phyloP scores from a whole-genome alignment of 2,329 filamentous ascomycete genomes.

The Sarocladiaceae sp. region DNA sequence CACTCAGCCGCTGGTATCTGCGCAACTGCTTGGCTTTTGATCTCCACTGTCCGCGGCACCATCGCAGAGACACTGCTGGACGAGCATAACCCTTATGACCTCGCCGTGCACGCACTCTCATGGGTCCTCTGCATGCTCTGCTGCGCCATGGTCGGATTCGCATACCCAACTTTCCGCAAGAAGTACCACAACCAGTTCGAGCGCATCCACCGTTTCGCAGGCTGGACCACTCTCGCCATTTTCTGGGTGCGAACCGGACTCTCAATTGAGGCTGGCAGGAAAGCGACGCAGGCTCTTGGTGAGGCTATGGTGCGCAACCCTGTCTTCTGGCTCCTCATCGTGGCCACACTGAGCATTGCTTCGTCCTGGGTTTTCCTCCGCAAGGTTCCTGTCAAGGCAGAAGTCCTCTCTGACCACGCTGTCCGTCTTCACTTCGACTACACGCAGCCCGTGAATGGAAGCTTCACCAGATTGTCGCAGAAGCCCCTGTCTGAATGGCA shows the following conservation, averaged over 20 bases:
- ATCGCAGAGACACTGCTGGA: slow-evolving; percentile 22
- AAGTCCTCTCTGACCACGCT: slow-evolving; percentile 66
- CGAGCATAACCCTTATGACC: slow-evolving; percentile 26
- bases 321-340: slow-evolving; percentile 60
- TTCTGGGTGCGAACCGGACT: slow-evolving; percentile 60
- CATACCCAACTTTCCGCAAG: slow-evolving; percentile 57
- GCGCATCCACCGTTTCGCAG: slow-evolving; percentile 62
- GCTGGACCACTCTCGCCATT: slow-evolving; percentile 60
- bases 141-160: slow-evolving; percentile 52
- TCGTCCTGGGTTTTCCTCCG: slow-evolving; percentile 70
- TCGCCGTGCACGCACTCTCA: slow-evolving; percentile 40
- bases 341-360: slow-evolving; percentile 58
- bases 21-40: slow-evolving; percentile 43
- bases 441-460: slow-evolving; percentile 45
- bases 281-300: slow-evolving; percentile 26
- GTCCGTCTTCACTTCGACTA: slow-evolving; percentile 64
- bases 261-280: slow-evolving; percentile 35
- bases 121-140: slow-evolving; percentile 54
- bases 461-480: slow-evolving; percentile 49
- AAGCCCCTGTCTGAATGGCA: slow-evolving; percentile 66
- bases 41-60: slow-evolving; percentile 32
- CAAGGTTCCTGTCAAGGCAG: slow-evolving; percentile 57
- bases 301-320: slow-evolving; percentile 30
- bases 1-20: slow-evolving; percentile 45
- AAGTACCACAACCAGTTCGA: slow-evolving; percentile 65